Evolutionary conservation across 2,329 filamentous ascomycete species (phyloP), one percentile per base, ranked within the genome.

Genomic region (Xylariaceae sp.): DNA sequence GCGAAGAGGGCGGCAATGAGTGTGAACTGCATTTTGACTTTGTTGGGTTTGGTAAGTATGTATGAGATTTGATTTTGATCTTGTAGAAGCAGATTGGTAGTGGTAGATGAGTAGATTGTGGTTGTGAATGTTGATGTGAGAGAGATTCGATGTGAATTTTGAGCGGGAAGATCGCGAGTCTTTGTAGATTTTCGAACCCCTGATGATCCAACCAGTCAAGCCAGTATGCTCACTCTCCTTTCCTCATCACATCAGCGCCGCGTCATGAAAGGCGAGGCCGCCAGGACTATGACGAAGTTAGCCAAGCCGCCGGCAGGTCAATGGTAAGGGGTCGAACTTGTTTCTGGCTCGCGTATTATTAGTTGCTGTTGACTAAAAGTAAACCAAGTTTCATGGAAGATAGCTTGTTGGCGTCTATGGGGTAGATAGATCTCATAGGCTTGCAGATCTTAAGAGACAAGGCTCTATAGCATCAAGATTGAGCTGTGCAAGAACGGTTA

Each of bases 21-120:
- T 43, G 45, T 39, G 48, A 52, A 55, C 45, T 57, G 43, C 58
- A 60, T 60, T 46, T 49, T 57, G 51, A 35, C n/a, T n/a, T n/a
- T 5, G 22, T 37, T 42, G 27, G 40, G 4, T 40, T 43, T 37
- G 29, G n/a, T 19, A 4, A 29, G 39, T 21, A n/a, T 21, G 2
- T 39, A 39, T 14, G 38, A 39, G 6, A 25, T 32, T 33, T 44
- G 38, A 25, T 37, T 39, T 49, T 36, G 22, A 27, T 37, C 23
- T 33, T 27, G 34, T 14, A 27, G 16, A 5, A 19, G 6, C 33
- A 14, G n/a, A 32, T 32, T 37, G 7, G 2, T 22, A 19, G 22
- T 10, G 17, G 4, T 25, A 22, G 27, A 23, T 40, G 34, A 21
- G 23, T 29, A 32, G 37, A 35, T 16, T 29, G 14, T 20, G 11